Base-by-base conservation (phyloP, 1,139 yeast species). In the Meyerozyma carpophila region DNA sequence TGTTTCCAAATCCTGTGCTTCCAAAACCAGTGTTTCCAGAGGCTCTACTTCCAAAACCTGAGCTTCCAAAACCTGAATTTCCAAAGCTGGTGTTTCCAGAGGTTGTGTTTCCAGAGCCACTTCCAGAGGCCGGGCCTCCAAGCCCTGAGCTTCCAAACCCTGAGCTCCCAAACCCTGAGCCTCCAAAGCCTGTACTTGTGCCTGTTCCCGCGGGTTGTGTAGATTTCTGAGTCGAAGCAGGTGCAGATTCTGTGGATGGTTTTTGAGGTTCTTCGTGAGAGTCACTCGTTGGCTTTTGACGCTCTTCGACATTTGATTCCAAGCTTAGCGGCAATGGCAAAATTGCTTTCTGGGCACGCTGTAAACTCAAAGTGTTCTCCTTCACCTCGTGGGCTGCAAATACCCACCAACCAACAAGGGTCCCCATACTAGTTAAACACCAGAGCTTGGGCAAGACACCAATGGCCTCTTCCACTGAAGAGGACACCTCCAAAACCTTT, bases 371-470 rank as follows among this genome's bases (percentile, higher is more conserved):
- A 3, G 49, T 43, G 9, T 52, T 49, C 4, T 63, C 50, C 42
- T 73, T 70, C 13, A 81, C 62, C 2, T 75, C 81, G 3, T 61
- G 52, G 13, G 73, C 64, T 48, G 81, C 78, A 56, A 79, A 81
- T 2, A 87, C 56, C 65, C 86, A 77, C 88, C 93, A 85, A 3
- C 77, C 71, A 40, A 79, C 61, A 27, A 87, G 58, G 18, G 62
- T 65, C 27, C 95, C 95, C 45, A 77, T 76, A 52, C 82, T 75
- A 40, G 84, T 82, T 45, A 86, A 62, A 3, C 77, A 67, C 68
- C 84, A 77, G 8, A 86, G 47, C 38, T 84, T 70, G 0, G 95
- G 95, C 47, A 85, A 67, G 39, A 79, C 71, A 0, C 73, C 77
- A 5, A 44, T 54, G 5, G 77, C 76, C 39, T 63, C 65, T 3